A percentile compares a stretch with the other conserved stretches of the same genome.
Evolutionary conservation across 805 yeast genomes (phyloP).

Genomic region (Kazachstania taianensis): DNA sequence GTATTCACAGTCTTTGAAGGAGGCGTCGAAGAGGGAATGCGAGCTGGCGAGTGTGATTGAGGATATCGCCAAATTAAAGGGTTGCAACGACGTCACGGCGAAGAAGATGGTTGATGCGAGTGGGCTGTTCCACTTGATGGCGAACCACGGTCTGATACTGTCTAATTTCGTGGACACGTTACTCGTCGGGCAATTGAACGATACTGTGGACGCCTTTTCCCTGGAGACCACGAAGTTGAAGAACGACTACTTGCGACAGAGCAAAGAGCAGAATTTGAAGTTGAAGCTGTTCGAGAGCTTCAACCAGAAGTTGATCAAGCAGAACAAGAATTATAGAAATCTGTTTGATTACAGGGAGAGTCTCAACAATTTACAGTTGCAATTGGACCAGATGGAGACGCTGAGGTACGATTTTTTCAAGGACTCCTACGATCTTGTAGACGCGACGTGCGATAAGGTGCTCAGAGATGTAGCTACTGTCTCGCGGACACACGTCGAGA

Average conservation of each 20-base stretch:
- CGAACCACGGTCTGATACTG: conserved; percentile 68
- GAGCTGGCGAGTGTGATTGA: conserved; percentile 66
- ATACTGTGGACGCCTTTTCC: conserved; percentile 37
- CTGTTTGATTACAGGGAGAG: conserved; percentile 58
- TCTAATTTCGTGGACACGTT: conserved; percentile 45
- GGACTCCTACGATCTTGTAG: conserved; percentile 50
- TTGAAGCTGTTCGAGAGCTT: conserved; percentile 53
- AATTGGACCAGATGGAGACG: conserved; percentile 69
- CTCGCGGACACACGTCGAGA: conserved; percentile 71
- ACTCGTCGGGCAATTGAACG: conserved; percentile 44
- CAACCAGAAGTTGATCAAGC: conserved; percentile 46
- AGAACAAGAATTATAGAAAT: conserved; percentile 46
- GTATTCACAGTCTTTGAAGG: conserved; percentile 35
- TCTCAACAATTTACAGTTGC: conserved; percentile 55
- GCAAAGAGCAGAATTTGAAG: conserved; percentile 41
- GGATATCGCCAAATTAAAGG: conserved; percentile 49
- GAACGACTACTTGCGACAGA: conserved; percentile 41
- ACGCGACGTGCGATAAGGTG: conserved; percentile 47
- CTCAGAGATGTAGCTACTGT: conserved; percentile 50
- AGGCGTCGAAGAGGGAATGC: conserved; percentile 46
- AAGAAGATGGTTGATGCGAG: conserved; percentile 64
- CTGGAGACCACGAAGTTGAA: conserved; percentile 39
- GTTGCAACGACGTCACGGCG: conserved; percentile 42
- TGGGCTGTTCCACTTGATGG: conserved; percentile 65
- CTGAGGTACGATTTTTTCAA: conserved; percentile 68